Base-by-base conservation (phyloP, 495 filamentous ascomycete genomes). In the Letharia columbiana region DNA sequence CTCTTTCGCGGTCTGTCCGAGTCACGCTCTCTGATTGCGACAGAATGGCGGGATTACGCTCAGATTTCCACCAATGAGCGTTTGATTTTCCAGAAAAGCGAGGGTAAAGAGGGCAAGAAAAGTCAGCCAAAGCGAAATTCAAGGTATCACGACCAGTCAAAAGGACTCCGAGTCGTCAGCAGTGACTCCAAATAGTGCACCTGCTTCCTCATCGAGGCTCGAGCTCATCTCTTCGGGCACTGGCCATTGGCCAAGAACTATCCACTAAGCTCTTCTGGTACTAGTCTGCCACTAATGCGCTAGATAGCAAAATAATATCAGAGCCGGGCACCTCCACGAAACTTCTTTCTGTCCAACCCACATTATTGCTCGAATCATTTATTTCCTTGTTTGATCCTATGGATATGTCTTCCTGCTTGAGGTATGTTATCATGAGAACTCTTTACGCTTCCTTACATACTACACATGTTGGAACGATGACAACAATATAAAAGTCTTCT, bases 401-500 rank as follows among this genome's bases (percentile, higher is more conserved):
- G 4, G 4, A 42, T 6, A 45, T 37, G n/a, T 57, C 47, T 45
- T 42, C 6, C 3, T 37, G 11, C 42, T 62, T 6, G 15, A 65
- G 67, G 69, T 71, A 69, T 40, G 63, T 68, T 17, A 49, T 5
- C 11, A 64, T 23, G 10, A 45, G 61, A 33, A 23, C 64, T 61
- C 31, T 64, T 39, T 31, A 69, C 63, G 66, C 63, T 57, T 23
- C 18, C 20, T n/a, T n/a, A 71, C 69, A 41, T 47, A 44, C 66
- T 60, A 56, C 62, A 62, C 62, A 62, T 66, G 67, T 73, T 80
- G 78, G 81, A 76, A 88, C 87, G 91, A 96, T 96, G 92, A 94
- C 86, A 92, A 86, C 80, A 69, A 69, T 66, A 76, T 83, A 80
- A 80, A 86, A 83, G 80, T 85, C 91, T 96, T 96, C 91, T 93